These are phyloP conservation scores for Hypoxylon rubiginosum DNA, from an alignment of 2,329 filamentous ascomycete species.

Conservation along the genomic window DNA sequence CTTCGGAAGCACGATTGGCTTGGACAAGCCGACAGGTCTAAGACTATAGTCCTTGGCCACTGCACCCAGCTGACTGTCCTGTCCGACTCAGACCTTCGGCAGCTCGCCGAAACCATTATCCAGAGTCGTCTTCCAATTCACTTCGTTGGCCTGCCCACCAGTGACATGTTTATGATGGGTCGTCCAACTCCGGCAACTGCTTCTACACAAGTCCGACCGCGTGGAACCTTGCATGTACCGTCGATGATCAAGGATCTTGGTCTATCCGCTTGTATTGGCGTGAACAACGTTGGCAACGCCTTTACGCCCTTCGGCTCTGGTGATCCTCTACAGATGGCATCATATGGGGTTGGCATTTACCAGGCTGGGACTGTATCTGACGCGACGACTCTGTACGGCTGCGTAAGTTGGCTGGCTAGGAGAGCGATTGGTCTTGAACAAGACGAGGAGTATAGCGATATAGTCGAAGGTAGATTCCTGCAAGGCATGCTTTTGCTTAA, in stretches of 20 bases:
- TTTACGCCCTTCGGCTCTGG: conserved; percentile 78
- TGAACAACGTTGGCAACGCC: conserved; percentile 82
- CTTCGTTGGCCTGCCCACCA: conserved; percentile 78
- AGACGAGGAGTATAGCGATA: conserved; percentile 5
- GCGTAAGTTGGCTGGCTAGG: conserved; percentile 55
- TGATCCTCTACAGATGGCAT: conserved; percentile 74
- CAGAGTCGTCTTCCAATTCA: conserved; percentile 67
- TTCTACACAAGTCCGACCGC: conserved; percentile 51
- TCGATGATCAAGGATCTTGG: conserved; percentile 70
- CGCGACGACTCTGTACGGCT: conserved; percentile 67
- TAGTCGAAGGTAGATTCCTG: conserved; percentile 41
- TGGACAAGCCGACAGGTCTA: conserved; percentile 52
- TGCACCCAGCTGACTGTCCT: conserved; percentile 76
- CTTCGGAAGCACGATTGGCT: conserved; percentile 67
- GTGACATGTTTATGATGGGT: conserved; percentile 80
- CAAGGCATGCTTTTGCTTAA: conserved; percentile 48
- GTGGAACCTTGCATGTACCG: conserved; percentile 74
- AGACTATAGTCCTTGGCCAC: conserved; percentile 73
- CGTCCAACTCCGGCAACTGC: conserved; percentile 50
- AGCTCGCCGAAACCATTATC: conserved; percentile 62
- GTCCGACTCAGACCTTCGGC: conserved; percentile 61
- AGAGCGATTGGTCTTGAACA: conserved; percentile 52
- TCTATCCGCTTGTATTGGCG: conserved; percentile 71
- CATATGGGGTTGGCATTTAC: conserved; percentile 74
- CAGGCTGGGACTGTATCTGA: conserved; percentile 73